These are phyloP conservation scores for Tubosaeta sp. DNA, from an alignment of 768 basidiomycete species.

Conservation along the genomic window DNA sequence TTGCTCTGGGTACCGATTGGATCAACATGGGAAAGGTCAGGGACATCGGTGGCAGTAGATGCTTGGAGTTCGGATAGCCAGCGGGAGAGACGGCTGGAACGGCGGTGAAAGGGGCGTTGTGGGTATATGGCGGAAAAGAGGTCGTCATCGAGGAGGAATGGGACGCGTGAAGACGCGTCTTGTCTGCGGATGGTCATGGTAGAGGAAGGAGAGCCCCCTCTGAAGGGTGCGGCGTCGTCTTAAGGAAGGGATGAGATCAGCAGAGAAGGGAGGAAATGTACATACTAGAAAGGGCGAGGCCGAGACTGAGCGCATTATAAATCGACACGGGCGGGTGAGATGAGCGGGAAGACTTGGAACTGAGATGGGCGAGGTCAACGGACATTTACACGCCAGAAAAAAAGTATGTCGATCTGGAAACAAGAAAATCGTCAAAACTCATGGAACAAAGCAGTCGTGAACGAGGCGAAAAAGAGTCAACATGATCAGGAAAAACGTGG, in stretches of 20 bases:
- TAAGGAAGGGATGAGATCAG: conserved; percentile 30
- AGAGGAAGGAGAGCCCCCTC: conserved; percentile 27
- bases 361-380: conserved; percentile 17
- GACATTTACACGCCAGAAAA: conserved; percentile 18
- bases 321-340: conserved; percentile 9
- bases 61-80: conserved; percentile 43
- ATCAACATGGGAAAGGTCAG: conserved; percentile 20
- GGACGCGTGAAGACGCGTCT: conserved; percentile 22
- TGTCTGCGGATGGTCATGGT: conserved; percentile 26
- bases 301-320: conserved; percentile 19
- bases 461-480: conserved; percentile 20
- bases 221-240: conserved; percentile 13
- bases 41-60: conserved; percentile 5
- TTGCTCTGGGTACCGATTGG: conserved; percentile 29
- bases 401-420: conserved; percentile 8
- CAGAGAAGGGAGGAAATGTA: conserved; percentile 16
- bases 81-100: conserved; percentile 39
- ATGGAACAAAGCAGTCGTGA: conserved; percentile 29
- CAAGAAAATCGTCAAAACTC: conserved; percentile 23
- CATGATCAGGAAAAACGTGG: conserved; percentile 22
- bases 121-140: neutral
- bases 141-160: conserved; percentile 9
- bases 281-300: conserved; percentile 17
- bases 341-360: conserved; percentile 13
- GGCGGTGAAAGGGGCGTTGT: conserved; percentile 25